phyloP scores from a whole-genome alignment of 2,329 filamentous ascomycete genomes.

The Aspergillus persii region DNA sequence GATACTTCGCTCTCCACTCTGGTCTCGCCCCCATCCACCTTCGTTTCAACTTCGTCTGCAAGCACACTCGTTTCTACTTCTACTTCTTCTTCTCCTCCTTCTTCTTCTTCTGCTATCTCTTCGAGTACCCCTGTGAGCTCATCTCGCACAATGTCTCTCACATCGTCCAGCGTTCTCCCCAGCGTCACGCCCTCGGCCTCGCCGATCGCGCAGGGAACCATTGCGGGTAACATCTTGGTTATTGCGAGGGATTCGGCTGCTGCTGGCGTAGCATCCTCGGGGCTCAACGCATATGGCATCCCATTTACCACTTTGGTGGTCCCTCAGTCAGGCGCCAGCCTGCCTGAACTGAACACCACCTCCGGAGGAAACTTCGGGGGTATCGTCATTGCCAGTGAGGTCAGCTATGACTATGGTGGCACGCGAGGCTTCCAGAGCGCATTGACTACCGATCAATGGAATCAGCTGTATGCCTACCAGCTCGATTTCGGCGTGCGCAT shows the following conservation, averaged over 20 bases:
- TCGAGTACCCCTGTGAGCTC: conserved; percentile 4
- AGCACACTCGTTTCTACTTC: conserved; percentile 4
- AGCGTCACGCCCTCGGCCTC: conserved; percentile 19
- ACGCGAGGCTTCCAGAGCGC: conserved; percentile 49
- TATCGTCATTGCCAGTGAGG: conserved; percentile 55
- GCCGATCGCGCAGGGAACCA: conserved; percentile 19
- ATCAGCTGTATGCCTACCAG: conserved; percentile 57
- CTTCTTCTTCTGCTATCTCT: not conserved
- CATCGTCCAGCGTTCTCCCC: conserved; percentile 13
- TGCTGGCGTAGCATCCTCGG: conserved; percentile 50
- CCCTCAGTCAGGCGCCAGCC: conserved; percentile 50
- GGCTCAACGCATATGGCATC: conserved; percentile 61
- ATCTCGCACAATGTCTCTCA: conserved; percentile 25
- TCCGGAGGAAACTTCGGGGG: conserved; percentile 57
- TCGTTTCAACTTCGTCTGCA: conserved; percentile 7
- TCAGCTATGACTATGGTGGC: conserved; percentile 53
- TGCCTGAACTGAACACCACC: conserved; percentile 54
- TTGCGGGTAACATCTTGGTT: conserved; percentile 51
- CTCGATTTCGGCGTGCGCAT: conserved; percentile 57
- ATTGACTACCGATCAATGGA: conserved; percentile 57
- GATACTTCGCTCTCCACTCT: not conserved
- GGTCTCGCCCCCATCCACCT: conserved; percentile 7
- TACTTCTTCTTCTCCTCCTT: not conserved
- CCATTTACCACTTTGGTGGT: conserved; percentile 56
- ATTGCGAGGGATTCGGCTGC: conserved; percentile 54